These are phyloP conservation scores for Corinectria fuckeliana DNA, from an alignment of 2,329 filamentous ascomycete species.

Conservation along the genomic window DNA sequence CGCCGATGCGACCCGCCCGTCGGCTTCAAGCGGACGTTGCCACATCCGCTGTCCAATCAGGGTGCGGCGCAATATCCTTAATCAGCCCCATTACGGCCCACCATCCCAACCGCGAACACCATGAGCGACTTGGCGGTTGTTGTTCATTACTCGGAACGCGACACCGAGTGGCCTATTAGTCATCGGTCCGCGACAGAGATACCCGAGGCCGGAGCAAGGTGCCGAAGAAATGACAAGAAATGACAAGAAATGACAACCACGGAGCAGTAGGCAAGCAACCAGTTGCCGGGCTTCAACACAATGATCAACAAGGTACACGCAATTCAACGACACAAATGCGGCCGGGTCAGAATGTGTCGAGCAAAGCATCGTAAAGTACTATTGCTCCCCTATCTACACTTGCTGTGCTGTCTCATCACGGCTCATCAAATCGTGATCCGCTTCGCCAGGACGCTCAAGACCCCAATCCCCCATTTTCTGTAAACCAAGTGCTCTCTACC, in stretches of 20 bases:
- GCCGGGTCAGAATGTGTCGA: slow-evolving; percentile 9
- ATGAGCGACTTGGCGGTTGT: slow-evolving; percentile 5
- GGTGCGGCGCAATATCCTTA: slow-evolving; percentile 25
- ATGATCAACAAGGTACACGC: background rate
- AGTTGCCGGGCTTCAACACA: background rate
- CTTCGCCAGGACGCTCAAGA: slow-evolving; percentile 25
- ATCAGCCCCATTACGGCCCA: slow-evolving; percentile 24
- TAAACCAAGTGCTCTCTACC: slow-evolving; percentile 36
- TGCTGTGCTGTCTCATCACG: slow-evolving; percentile 20
- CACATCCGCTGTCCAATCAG: slow-evolving; percentile 29
- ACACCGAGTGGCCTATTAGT: slow-evolving; percentile 16
- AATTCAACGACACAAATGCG: background rate
- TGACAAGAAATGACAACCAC: background rate
- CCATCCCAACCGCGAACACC: slow-evolving; percentile 9
- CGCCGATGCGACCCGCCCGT: slow-evolving; percentile 36
- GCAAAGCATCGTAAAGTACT: slow-evolving; percentile 27
- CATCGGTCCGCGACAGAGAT: slow-evolving; percentile 17
- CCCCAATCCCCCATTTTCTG: slow-evolving; percentile 36
- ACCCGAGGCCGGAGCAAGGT: slow-evolving; percentile 8
- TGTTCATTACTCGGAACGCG: slow-evolving; percentile 10
- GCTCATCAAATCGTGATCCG: slow-evolving; percentile 31
- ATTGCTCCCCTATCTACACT: slow-evolving; percentile 38
- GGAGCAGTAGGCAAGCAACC: background rate
- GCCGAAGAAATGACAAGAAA: background rate
- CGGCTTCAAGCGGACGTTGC: slow-evolving; percentile 22